Conservation (phyloP, 108 stramenopile species). For the Skeletonema grethae region DNA sequence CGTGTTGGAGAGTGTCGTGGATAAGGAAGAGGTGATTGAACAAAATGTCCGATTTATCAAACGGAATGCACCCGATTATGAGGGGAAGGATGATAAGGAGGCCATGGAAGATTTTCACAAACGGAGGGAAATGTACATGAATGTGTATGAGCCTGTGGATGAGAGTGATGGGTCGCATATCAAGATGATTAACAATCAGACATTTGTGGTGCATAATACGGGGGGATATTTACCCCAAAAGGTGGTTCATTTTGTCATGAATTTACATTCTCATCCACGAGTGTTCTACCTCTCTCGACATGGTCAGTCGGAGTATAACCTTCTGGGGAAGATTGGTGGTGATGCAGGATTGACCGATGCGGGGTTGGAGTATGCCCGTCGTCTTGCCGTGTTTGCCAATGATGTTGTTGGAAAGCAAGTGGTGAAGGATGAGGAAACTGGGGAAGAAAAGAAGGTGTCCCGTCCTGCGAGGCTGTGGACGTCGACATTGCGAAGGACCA, state of each 20-base stretch:
- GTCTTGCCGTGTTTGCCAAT: slow-evolving; percentile 89
- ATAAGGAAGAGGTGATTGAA: slow-evolving; percentile 80
- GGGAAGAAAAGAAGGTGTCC: slow-evolving; percentile 37
- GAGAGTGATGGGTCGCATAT: slow-evolving; percentile 81
- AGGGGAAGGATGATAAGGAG: slow-evolving; percentile 67
- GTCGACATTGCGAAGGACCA: slow-evolving; percentile 92
- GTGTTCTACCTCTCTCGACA: slow-evolving; percentile 97
- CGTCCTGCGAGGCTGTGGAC: slow-evolving; percentile 96
- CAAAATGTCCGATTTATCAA: slow-evolving; percentile 90
- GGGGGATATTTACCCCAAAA: slow-evolving; percentile 88
- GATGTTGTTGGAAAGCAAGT: slow-evolving; percentile 67
- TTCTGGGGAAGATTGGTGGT: slow-evolving; percentile 97
- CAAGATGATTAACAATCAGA: slow-evolving; percentile 85
- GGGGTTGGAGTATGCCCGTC: slow-evolving; percentile 91
- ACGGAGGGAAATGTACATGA: slow-evolving; percentile 84
- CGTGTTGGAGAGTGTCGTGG: slow-evolving; percentile 92
- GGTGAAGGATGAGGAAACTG: slow-evolving; percentile 47
- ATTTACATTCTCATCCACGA: slow-evolving; percentile 84
- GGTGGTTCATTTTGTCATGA: slow-evolving; percentile 94
- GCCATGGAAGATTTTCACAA: slow-evolving; percentile 85
- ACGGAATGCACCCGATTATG: slow-evolving; percentile 89
- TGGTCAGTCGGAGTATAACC: slow-evolving; percentile 98
- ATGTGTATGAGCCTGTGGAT: slow-evolving; percentile 88
- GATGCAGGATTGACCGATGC: slow-evolving; percentile 91
- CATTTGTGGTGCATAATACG: slow-evolving; percentile 85